Evolutionary conservation across 1,284 basidiomycete species (phyloP).

Genomic region (Peniophora sp.): DNA sequence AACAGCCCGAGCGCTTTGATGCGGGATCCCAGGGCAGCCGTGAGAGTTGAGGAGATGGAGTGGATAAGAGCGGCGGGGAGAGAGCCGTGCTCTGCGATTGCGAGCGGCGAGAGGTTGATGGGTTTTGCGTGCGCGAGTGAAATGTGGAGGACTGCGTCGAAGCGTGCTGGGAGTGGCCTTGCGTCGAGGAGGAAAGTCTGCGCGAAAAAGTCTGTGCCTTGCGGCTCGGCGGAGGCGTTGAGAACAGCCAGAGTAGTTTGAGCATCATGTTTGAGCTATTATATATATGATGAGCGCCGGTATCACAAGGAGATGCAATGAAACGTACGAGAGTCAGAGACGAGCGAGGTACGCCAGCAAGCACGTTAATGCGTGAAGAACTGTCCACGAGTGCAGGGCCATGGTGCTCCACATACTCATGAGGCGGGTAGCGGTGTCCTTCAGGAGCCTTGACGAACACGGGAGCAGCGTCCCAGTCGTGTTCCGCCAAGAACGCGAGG

Average conservation of each 20-base stretch:
- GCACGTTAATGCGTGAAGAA: slow-evolving; percentile 71
- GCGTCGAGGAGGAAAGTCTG: slow-evolving; percentile 69
- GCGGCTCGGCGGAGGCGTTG: slow-evolving; percentile 45
- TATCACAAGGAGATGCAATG: neutral
- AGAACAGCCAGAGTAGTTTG: slow-evolving; percentile 59
- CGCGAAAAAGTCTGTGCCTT: slow-evolving; percentile 37
- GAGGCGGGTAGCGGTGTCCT: slow-evolving; percentile 46
- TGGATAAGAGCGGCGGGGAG: slow-evolving; percentile 46
- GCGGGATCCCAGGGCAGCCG: slow-evolving; percentile 65
- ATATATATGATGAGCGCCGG: neutral
- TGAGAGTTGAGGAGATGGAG: slow-evolving; percentile 47
- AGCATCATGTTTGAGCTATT: slow-evolving; percentile 72
- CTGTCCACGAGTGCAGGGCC: slow-evolving; percentile 74
- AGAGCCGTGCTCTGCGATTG: slow-evolving; percentile 55
- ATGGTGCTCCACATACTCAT: slow-evolving; percentile 44
- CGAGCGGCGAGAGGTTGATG: slow-evolving; percentile 26
- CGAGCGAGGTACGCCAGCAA: slow-evolving; percentile 68
- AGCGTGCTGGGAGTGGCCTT: slow-evolving; percentile 49
- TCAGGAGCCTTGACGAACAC: slow-evolving; percentile 54
- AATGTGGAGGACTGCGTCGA: slow-evolving; percentile 52
- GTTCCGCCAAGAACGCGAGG: slow-evolving; percentile 72
- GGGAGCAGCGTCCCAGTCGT: slow-evolving; percentile 57
- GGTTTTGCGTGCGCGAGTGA: slow-evolving; percentile 33
- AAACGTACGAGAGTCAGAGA: slow-evolving; percentile 60
- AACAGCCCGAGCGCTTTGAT: slow-evolving; percentile 53